phyloP scores from a whole-genome alignment of 176 grass and related monocot species.

The Triticum aestivum region IWGSC_CS_RefSeq_v2.1 NC_057799.1:194359788-194360287 shows the following conservation, averaged over 20 bases:
- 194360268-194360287: too few species aligned
- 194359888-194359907: neutral
- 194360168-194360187: neutral
- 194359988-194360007: neutral
- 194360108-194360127: neutral
- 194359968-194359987: too few species aligned
- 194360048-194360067: neutral
- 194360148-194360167: neutral
- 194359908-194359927: neutral
- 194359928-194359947: neutral
- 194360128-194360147: neutral
- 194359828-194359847: constrained; percentile 40
- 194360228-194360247: too few species aligned
- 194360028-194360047: neutral
- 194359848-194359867: neutral
- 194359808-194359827: constrained; percentile 61
- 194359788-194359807: constrained; percentile 75
- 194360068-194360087: neutral
- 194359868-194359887: neutral
- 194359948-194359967: neutral
- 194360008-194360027: neutral
- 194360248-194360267: too few species aligned
- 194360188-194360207: neutral
- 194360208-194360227: neutral
- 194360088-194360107: neutral